Conservation (phyloP, 202 grass and related monocot genomes). For the Bolboschoenoplectus hybrid region DNA sequence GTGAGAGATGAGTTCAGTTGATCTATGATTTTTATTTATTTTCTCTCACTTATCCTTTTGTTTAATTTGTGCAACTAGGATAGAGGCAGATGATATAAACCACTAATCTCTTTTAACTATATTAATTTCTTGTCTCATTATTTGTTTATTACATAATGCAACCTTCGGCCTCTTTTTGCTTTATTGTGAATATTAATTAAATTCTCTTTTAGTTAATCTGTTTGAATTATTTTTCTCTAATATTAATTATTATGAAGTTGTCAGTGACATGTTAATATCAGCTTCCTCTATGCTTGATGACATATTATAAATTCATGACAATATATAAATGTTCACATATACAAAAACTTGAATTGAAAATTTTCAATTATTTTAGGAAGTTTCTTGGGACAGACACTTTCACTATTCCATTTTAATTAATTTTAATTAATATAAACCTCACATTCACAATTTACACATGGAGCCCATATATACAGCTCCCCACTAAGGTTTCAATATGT, state of each 20-base stretch:
- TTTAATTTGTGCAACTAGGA: slow-evolving; percentile 20
- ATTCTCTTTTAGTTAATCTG: neutral
- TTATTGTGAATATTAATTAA: slow-evolving; percentile 8
- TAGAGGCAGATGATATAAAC: slow-evolving; percentile 26
- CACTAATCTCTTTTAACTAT: neutral
- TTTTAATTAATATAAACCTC: neutral
- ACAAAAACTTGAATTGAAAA: neutral
- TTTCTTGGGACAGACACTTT: neutral
- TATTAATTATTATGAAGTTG: slow-evolving; percentile 16
- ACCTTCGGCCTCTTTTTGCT: neutral
- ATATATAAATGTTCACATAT: neutral
- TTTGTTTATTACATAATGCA: neutral
- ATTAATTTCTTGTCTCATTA: neutral
- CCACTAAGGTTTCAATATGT: neutral
- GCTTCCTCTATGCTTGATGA: neutral
- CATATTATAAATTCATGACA: neutral
- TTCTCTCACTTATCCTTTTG: slow-evolving; percentile 23
- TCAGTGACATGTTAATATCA: neutral
- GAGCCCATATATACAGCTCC: neutral
- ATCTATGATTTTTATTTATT: neutral
- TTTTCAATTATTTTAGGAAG: neutral
- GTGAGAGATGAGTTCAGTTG: slow-evolving; percentile 19
- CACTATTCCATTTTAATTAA: neutral
- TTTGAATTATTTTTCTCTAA: neutral
- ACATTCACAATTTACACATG: neutral